phyloP scores from a whole-genome alignment of 345 rosid species.

The Lepidium africanum region DNA sequence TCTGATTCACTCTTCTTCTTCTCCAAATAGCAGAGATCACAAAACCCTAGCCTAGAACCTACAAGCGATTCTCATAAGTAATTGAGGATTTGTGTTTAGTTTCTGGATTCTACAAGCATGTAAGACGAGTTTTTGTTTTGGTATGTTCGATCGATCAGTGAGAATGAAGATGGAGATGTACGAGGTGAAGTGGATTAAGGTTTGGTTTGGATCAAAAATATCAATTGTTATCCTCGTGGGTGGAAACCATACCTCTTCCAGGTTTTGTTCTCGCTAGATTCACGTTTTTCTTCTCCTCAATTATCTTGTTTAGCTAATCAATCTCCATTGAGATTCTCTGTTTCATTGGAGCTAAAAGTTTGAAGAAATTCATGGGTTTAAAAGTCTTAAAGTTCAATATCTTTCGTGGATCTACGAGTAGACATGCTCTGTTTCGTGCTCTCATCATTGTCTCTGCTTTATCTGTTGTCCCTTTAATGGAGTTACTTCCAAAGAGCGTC shows the following conservation, averaged over 20 bases:
- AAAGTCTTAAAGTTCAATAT: constrained; percentile 41
- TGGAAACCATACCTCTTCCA: constrained; percentile 91
- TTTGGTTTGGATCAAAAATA: constrained; percentile 33
- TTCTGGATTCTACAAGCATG: constrained; percentile 7
- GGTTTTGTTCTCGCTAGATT: constrained; percentile 75
- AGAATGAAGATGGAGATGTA: constrained; percentile 27
- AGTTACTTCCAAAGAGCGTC: constrained; percentile 26
- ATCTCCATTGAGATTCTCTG: constrained; percentile 13
- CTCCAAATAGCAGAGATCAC: background rate
- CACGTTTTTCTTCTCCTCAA: background rate
- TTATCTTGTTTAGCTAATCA: constrained; percentile 10
- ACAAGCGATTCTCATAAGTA: constrained; percentile 13
- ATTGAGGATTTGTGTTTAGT: constrained; percentile 26
- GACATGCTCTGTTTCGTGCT: constrained; percentile 54
- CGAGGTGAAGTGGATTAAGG: constrained; percentile 7
- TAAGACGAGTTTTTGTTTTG: constrained; percentile 15
- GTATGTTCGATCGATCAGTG: constrained; percentile 44
- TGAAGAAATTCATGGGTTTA: constrained; percentile 31
- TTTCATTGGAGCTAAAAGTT: background rate
- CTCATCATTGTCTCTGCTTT: constrained; percentile 37
- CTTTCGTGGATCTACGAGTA: constrained; percentile 43
- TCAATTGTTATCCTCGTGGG: constrained; percentile 85
- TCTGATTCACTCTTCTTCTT: background rate
- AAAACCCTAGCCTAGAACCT: background rate
- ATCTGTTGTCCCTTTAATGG: constrained; percentile 45